Base-by-base conservation (phyloP, 2,329 filamentous ascomycete genomes). In the Alternaria novae-zelandiae region DNA sequence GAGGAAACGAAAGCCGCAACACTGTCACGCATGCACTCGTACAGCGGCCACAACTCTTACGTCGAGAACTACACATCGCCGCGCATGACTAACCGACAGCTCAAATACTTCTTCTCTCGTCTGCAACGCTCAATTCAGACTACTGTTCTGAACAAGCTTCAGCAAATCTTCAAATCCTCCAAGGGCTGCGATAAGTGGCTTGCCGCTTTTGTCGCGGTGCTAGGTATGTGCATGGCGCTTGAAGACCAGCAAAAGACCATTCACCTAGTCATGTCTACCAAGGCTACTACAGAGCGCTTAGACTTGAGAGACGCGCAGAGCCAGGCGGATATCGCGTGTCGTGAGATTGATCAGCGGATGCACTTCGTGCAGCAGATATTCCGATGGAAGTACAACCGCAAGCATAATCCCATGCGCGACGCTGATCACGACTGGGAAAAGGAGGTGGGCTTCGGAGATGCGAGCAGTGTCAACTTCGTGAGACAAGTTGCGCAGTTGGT, bases 101-200 rank as follows among this genome's bases (percentile, higher is more conserved):
- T 85, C 15, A 85, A 85, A 65, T 84, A 83, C 76, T 83, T 84
- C 75, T 85, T 84, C 74, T 74, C 74, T 13, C 70, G 79, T 21
- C 74, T 85, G 15, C 83, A 83, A 57, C 76, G 77, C 28, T 69
- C 75, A 15, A 81, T 82, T 53, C 81, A 83, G 68, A 71, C 76
- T 20, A 75, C 77, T 8, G 78, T 84, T 10, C 77, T 85, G 54
- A 83, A 83, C 63, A 82, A 82, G 64, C 76, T 83, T 15, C 83
- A 85, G 64, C 79, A 83, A 26, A 82, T 83, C 21, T 80, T 84
- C 54, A 82, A 82, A 64, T 79, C 77, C 7, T 79, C 73, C 45
- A 80, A 80, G 43, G 83, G 82, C 56, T 80, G 80, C 59, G 75
- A 78, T 44, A 82, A 81, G 26, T 85, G 83, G 83, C 74, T 84